phyloP scores from a whole-genome alignment of 129 eudicot genomes.

The Heracleum sosnowskyi region DNA sequence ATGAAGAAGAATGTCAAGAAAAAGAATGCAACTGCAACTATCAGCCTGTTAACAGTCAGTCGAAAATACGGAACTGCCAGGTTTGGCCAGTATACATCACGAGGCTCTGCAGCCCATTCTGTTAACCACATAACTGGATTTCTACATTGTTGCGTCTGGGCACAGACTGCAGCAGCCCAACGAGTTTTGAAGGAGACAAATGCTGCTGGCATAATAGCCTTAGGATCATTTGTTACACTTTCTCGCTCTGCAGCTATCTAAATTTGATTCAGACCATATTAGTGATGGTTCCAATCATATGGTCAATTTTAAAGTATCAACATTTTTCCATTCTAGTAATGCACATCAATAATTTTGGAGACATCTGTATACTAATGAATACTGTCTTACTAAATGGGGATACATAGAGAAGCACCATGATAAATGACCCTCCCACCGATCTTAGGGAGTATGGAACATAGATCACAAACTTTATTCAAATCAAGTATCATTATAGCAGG shows the following conservation, averaged over 20 bases:
- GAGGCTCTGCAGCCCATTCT: slow-evolving; percentile 90
- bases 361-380: neutral
- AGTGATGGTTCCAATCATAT: neutral
- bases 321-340: neutral
- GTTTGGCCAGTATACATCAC: slow-evolving; percentile 70
- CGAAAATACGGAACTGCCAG: slow-evolving; percentile 70
- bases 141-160: slow-evolving; percentile 80
- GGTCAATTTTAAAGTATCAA: neutral
- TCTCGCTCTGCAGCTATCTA: slow-evolving; percentile 80
- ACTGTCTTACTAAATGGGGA: neutral
- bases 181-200: slow-evolving; percentile 82
- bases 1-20: slow-evolving; percentile 81
- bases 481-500: neutral
- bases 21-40: slow-evolving; percentile 68
- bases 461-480: neutral
- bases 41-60: slow-evolving; percentile 48
- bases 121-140: slow-evolving; percentile 79
- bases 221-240: slow-evolving; percentile 39
- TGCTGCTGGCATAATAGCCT: slow-evolving; percentile 73
- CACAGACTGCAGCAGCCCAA: slow-evolving; percentile 89
- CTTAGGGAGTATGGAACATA: neutral
- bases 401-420: neutral
- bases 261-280: neutral
- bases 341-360: neutral
- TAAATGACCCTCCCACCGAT: neutral